These are phyloP conservation scores for Diaporthe ilicicola DNA, from an alignment of 2,329 filamentous ascomycete species.

Conservation along the genomic window DNA sequence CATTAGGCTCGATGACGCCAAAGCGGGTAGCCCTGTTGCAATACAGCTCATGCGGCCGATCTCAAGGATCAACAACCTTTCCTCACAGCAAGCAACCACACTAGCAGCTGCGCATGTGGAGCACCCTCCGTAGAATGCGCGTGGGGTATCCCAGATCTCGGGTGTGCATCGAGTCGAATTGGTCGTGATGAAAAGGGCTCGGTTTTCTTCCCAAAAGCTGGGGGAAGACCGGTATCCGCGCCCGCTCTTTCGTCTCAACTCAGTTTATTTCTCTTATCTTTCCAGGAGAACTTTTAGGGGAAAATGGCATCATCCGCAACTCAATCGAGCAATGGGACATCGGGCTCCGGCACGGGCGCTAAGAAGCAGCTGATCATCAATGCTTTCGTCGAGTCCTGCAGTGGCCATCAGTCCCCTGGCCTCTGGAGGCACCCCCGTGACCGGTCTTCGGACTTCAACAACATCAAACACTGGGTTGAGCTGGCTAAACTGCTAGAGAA, in stretches of 20 bases:
- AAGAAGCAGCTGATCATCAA: constrained; percentile 54
- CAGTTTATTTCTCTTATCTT: not conserved
- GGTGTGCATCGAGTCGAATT: not conserved
- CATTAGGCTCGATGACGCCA: constrained; percentile 31
- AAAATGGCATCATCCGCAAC: constrained; percentile 29
- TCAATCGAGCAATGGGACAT: not conserved
- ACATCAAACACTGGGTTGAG: constrained; percentile 43
- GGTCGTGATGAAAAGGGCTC: constrained; percentile 14
- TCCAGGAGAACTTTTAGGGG: not conserved
- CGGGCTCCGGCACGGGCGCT: not conserved
- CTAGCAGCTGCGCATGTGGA: not conserved
- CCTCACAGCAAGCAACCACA: not conserved
- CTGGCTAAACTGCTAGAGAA: constrained; percentile 48
- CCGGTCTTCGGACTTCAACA: constrained; percentile 36
- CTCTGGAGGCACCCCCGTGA: constrained; percentile 34
- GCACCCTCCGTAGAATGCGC: not conserved
- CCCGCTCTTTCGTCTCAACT: not conserved
- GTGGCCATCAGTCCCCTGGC: constrained; percentile 31
- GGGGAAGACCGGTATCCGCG: not conserved
- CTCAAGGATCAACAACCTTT: constrained; percentile 3
- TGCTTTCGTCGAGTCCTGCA: constrained; percentile 46
- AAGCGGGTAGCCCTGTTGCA: not conserved
- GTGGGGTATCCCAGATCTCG: not conserved
- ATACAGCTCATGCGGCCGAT: constrained; percentile 14
- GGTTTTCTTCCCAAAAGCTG: constrained; percentile 1